Conservation (phyloP, 768 basidiomycete species). For the Kwoniella sp. region DNA sequence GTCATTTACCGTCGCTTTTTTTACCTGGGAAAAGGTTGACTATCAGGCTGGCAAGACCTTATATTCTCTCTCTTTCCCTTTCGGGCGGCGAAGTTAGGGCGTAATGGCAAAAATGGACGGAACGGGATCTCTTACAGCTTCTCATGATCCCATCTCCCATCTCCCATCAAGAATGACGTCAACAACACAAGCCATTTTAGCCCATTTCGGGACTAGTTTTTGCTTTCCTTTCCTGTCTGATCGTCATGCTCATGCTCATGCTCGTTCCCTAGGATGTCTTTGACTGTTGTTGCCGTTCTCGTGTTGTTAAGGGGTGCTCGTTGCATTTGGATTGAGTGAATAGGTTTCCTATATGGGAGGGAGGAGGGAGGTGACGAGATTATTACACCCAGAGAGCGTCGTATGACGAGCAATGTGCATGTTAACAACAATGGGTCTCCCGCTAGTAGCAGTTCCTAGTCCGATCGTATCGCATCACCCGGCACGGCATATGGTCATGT, state of each 20-base stretch:
- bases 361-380: not conserved
- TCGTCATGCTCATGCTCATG: not conserved
- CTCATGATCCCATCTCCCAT: too few species aligned
- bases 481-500: not conserved
- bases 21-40: too few species aligned
- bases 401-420: not conserved
- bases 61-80: not conserved
- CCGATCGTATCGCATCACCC: not conserved
- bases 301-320: not conserved
- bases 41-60: not conserved
- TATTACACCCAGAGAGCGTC: not conserved
- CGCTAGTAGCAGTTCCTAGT: constrained; percentile 1
- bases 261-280: too few species aligned
- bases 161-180: not conserved
- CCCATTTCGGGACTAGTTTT: not conserved
- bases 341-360: too few species aligned
- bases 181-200: not conserved
- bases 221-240: not conserved
- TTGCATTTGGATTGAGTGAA: too few species aligned
- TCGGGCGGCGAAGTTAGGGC: not conserved
- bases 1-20: too few species aligned
- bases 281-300: not conserved
- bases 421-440: not conserved
- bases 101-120: not conserved
- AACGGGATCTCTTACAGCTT: constrained; percentile 1